Percentiles rank a stretch among this genome's conserved stretches.
Evolutionary conservation across 176 grass and related monocot genomes (phyloP).

Genomic region (Ananas comosus): DNA sequence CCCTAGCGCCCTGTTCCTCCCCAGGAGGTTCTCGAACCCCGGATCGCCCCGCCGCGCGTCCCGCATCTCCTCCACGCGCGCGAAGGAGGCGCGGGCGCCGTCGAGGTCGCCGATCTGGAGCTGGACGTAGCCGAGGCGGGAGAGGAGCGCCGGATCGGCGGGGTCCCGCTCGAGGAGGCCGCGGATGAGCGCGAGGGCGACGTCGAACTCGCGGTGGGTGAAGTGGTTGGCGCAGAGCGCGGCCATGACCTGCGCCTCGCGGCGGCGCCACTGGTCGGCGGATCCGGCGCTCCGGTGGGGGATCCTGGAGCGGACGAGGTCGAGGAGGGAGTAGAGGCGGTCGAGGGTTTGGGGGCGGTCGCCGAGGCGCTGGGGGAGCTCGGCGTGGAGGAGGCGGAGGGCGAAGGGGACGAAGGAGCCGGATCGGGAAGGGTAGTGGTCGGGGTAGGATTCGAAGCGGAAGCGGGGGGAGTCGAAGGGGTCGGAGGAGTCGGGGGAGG

Average conservation of each 20-base stretch:
- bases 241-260: conserved; percentile 40
- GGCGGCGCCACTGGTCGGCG: conserved; percentile 35
- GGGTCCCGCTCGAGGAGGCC: conserved; percentile 42
- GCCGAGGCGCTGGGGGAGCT: conserved; percentile 59
- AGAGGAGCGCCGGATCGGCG: conserved; percentile 45
- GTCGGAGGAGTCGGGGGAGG: background rate
- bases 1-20: conserved; percentile 65
- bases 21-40: conserved; percentile 40
- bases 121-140: conserved; percentile 73
- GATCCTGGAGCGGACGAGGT: conserved; percentile 48
- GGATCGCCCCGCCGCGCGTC: background rate
- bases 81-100: conserved; percentile 47
- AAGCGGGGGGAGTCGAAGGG: conserved; percentile 40
- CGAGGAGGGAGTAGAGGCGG: conserved; percentile 78
- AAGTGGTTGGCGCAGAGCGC: conserved; percentile 75
- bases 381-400: conserved; percentile 64
- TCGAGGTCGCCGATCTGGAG: conserved; percentile 82
- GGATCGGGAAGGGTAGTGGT: conserved; percentile 15
- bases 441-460: conserved; percentile 34
- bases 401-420: conserved; percentile 61
- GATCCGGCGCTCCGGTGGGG: conserved; percentile 4
- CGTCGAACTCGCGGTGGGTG: conserved; percentile 86
- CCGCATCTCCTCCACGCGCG: conserved; percentile 41
- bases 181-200: conserved; percentile 50
- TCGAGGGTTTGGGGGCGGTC: conserved; percentile 67